phyloP scores from a whole-genome alignment of 495 filamentous ascomycete genomes.

The Aspergillus cavernicola region DNA sequence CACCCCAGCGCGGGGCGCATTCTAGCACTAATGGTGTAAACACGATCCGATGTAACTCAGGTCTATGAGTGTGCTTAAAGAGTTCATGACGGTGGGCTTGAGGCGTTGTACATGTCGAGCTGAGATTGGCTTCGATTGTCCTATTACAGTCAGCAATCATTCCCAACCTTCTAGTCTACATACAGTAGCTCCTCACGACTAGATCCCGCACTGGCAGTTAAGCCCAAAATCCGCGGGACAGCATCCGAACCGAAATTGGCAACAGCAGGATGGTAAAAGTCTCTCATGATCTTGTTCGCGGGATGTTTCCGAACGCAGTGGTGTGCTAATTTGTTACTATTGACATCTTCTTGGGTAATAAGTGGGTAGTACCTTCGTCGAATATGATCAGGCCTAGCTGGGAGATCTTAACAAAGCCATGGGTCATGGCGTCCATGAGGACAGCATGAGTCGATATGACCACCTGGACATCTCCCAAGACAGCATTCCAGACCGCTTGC shows the following conservation, averaged over 20 bases:
- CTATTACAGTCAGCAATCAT: conserved; percentile 28
- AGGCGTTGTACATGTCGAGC: conserved; percentile 70
- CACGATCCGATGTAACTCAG: conserved; percentile 50
- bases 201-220: conserved; percentile 73
- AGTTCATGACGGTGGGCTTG: conserved; percentile 69
- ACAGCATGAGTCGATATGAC: conserved; percentile 77
- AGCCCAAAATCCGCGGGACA: conserved; percentile 73
- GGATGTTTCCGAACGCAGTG: conserved; percentile 49
- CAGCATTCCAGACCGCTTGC: conserved; percentile 66
- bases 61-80: conserved; percentile 61
- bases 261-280: conserved; percentile 61
- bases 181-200: conserved; percentile 29
- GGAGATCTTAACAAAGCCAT: conserved; percentile 72
- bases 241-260: conserved; percentile 26
- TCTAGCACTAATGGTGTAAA: conserved; percentile 32
- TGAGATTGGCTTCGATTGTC: conserved; percentile 68
- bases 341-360: neutral
- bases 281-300: conserved; percentile 72
- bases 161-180: neutral
- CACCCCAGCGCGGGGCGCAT: conserved; percentile 6
- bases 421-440: conserved; percentile 71
- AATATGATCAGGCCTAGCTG: conserved; percentile 72
- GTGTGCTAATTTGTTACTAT: conserved; percentile 22
- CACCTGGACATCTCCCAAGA: conserved; percentile 63
- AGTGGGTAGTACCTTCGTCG: conserved; percentile 67